phyloP scores from a whole-genome alignment of 768 basidiomycete genomes.

The Candolleomyces efflorescens region DNA sequence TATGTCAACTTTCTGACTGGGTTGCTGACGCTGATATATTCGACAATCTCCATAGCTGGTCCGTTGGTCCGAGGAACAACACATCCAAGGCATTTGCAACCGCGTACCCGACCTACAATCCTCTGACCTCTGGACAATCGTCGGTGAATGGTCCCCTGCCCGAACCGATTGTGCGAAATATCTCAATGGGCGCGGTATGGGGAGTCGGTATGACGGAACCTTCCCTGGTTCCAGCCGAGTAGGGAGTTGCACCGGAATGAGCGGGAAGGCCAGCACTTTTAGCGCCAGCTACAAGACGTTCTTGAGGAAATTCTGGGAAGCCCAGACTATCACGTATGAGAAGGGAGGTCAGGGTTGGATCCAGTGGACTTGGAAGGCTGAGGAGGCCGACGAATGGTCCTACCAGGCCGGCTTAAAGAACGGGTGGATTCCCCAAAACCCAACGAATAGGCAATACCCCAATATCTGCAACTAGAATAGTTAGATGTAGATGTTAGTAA shows the following conservation, averaged over 20 bases:
- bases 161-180: slow-evolving; percentile 75
- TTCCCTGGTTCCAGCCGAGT: slow-evolving; percentile 56
- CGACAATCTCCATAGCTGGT: slow-evolving; percentile 29
- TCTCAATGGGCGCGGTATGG: slow-evolving; percentile 74
- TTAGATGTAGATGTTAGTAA: slow-evolving; percentile 28
- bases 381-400: slow-evolving; percentile 84
- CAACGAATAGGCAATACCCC: slow-evolving; percentile 46
- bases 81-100: slow-evolving; percentile 56
- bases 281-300: slow-evolving; percentile 74
- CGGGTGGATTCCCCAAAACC: slow-evolving; percentile 78
- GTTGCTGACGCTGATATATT: background rate
- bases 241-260: slow-evolving; percentile 67
- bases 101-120: slow-evolving; percentile 37
- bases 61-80: slow-evolving; percentile 39
- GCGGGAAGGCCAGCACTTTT: slow-evolving; percentile 69
- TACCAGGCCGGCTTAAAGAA: slow-evolving; percentile 74
- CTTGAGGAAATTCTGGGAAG: slow-evolving; percentile 78
- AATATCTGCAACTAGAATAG: slow-evolving; percentile 31
- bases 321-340: slow-evolving; percentile 73
- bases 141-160: slow-evolving; percentile 84
- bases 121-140: slow-evolving; percentile 70
- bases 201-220: slow-evolving; percentile 63
- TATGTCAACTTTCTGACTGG: slow-evolving; percentile 24
- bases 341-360: slow-evolving; percentile 60
- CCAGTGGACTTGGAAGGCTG: slow-evolving; percentile 82